phyloP scores from a whole-genome alignment of 2,329 filamentous ascomycete species.

The Herpotrichia juniperi region DNA sequence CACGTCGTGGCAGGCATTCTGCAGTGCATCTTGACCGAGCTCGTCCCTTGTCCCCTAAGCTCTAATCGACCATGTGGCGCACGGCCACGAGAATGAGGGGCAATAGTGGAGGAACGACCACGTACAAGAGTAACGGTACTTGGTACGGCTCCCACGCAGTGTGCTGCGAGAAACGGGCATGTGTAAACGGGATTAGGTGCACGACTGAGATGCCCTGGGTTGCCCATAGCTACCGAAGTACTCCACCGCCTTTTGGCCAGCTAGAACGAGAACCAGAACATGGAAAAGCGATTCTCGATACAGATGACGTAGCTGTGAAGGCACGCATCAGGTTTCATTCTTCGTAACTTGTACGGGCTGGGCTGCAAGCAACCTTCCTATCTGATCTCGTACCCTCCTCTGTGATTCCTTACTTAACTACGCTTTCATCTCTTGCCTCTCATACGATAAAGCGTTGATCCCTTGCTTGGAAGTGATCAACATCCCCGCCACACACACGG shows the following conservation, averaged over 20 bases:
- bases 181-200: not conserved
- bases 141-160: not conserved
- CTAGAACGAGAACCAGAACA: no score
- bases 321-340: constrained; percentile 1
- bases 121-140: no score
- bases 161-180: not conserved
- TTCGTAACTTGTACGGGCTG: not conserved
- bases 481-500: not conserved
- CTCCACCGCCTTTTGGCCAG: not conserved
- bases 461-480: not conserved
- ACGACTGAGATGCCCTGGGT: not conserved
- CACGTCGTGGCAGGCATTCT: no score
- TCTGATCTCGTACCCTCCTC: not conserved
- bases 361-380: not conserved
- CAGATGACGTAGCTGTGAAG: not conserved
- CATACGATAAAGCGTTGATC: not conserved
- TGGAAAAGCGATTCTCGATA: constrained; percentile 2
- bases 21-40: no score
- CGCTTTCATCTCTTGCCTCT: not conserved
- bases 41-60: no score
- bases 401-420: not conserved
- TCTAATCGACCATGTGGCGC: no score
- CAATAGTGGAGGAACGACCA: not conserved
- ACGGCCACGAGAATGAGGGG: not conserved
- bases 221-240: not conserved